These are phyloP conservation scores for Batrachochytrium dendrobatidis DNA, from an alignment of 371 early-diverging fungal species.

Conservation along the genomic window DNA sequence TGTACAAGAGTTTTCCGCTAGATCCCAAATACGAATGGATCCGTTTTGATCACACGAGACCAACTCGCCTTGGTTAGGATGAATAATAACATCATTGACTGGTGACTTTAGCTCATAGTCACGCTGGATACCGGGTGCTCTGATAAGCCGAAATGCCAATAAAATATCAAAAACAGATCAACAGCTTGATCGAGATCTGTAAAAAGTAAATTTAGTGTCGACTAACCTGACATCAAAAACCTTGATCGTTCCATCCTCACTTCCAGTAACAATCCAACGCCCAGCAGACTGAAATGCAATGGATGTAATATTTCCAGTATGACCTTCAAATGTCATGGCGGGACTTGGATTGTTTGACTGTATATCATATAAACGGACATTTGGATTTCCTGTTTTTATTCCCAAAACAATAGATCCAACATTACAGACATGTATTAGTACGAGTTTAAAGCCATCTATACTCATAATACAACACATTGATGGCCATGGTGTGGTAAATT, in stretches of 20 bases:
- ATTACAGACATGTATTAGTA: background rate
- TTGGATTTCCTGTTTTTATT: slow-evolving; percentile 68
- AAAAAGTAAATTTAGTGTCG: no score
- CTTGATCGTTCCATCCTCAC: slow-evolving; percentile 90
- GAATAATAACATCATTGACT: slow-evolving; percentile 90
- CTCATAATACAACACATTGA: no score
- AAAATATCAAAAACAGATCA: background rate
- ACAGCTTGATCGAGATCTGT: background rate
- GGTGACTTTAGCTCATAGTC: slow-evolving; percentile 82
- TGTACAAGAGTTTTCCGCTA: slow-evolving; percentile 81
- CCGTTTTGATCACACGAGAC: slow-evolving; percentile 94
- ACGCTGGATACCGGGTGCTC: slow-evolving; percentile 69
- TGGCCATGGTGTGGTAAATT: no score
- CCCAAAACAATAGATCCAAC: no score
- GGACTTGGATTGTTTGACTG: slow-evolving; percentile 71
- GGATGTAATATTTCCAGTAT: slow-evolving; percentile 85
- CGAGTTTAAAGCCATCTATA: background rate
- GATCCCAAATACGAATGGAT: slow-evolving; percentile 84
- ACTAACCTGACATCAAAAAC: slow-evolving; percentile 71
- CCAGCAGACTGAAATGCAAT: slow-evolving; percentile 88
- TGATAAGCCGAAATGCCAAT: slow-evolving; percentile 11
- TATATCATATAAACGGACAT: slow-evolving; percentile 77
- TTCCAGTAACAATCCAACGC: slow-evolving; percentile 87
- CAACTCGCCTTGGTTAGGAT: slow-evolving; percentile 91
- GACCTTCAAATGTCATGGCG: slow-evolving; percentile 76